These are phyloP conservation scores for Azolla pinnata DNA, from an alignment of 75 land plant genomes.

Conservation along the genomic window DNA sequence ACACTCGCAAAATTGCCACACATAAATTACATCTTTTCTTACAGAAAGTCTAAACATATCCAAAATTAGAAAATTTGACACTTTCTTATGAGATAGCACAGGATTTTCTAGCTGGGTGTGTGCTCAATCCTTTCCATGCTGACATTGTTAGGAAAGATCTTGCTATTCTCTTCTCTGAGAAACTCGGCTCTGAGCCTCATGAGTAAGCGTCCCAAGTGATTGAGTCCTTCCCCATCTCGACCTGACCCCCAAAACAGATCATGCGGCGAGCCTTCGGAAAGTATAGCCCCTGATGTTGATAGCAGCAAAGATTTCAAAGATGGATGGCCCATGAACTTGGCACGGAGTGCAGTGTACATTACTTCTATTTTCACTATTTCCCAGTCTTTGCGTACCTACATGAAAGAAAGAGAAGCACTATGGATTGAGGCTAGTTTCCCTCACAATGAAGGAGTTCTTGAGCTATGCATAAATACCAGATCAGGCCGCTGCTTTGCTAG, in stretches of 20 bases:
- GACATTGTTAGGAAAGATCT: too few relatives aligned
- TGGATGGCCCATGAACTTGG: conserved; percentile 73
- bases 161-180: conserved; percentile 42
- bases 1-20: too few relatives aligned
- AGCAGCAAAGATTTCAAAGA: conserved; percentile 49
- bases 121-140: too few relatives aligned
- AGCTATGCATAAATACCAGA: conserved; percentile 38
- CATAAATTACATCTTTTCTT: too few relatives aligned
- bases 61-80: too few relatives aligned
- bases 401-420: too few relatives aligned
- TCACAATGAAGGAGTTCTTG: background rate
- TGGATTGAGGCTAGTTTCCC: too few relatives aligned
- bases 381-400: conserved; percentile 82
- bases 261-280: conserved; percentile 87
- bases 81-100: too few relatives aligned
- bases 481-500: conserved; percentile 62
- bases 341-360: conserved; percentile 70
- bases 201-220: conserved; percentile 77
- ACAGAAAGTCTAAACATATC: too few relatives aligned
- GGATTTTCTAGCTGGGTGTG: too few relatives aligned
- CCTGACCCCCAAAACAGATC: conserved; percentile 99
- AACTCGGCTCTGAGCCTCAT: conserved; percentile 78
- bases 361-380: conserved; percentile 55
- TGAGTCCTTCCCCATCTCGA: conserved; percentile 77
- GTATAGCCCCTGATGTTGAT: conserved; percentile 74